Evolutionary conservation across 345 rosid genomes (phyloP).

Genomic region (Lumnitzera racemosa): DNA sequence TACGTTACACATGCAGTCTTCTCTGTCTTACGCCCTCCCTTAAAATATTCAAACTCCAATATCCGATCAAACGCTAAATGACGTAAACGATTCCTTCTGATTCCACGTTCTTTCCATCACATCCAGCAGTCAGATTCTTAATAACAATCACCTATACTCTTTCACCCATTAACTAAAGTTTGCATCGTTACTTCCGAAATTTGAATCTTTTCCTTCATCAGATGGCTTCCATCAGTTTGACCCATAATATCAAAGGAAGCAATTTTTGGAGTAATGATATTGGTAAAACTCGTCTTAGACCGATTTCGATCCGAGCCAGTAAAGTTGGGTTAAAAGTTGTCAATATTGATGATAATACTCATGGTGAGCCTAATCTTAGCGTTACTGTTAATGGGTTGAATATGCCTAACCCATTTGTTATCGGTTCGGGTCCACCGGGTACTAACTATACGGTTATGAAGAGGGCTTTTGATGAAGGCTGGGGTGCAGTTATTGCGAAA

Average conservation of each 20-base stretch:
- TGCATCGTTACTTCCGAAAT: background rate
- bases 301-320: constrained; percentile 18
- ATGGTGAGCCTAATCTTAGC: constrained; percentile 74
- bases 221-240: constrained; percentile 55
- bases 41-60: background rate
- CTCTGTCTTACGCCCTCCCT: too few species aligned
- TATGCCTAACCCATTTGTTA: constrained; percentile 91
- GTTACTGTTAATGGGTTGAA: constrained; percentile 76
- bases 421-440: constrained; percentile 98
- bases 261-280: constrained; percentile 22
- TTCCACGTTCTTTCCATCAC: constrained; percentile 2
- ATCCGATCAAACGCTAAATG: background rate
- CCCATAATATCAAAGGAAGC: constrained; percentile 33
- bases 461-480: constrained; percentile 94
- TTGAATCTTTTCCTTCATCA: background rate
- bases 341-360: constrained; percentile 20
- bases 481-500: constrained; percentile 98
- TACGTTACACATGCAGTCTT: too few species aligned
- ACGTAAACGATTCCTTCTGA: constrained; percentile 2
- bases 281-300: constrained; percentile 22
- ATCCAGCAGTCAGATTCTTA: constrained; percentile 15
- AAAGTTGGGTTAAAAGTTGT: constrained; percentile 49
- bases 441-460: constrained; percentile 97
- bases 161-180: background rate
- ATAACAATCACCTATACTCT: background rate